Conservation (phyloP, 768 basidiomycete species). For the Leccinum variicolor region DNA sequence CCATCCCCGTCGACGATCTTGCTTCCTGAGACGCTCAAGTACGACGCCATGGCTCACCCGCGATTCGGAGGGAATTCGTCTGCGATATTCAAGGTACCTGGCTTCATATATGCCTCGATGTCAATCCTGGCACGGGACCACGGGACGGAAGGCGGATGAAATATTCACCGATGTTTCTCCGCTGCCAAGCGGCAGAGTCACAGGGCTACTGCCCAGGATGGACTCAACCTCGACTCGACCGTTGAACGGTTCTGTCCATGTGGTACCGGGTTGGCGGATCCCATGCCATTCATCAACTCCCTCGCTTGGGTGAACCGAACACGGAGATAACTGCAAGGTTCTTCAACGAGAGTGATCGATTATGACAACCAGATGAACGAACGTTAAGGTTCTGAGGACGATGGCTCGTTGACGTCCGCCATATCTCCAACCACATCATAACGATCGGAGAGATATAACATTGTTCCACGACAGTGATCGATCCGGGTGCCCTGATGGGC, state of each 20-base stretch:
- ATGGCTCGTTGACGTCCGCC: too few species aligned
- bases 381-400: too few species aligned
- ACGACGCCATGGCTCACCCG: slow-evolving; percentile 31
- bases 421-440: too few species aligned
- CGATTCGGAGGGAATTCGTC: not conserved
- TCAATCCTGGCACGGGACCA: not conserved
- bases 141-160: not conserved
- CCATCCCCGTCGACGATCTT: slow-evolving; percentile 57
- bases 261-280: not conserved
- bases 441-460: too few species aligned
- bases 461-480: too few species aligned
- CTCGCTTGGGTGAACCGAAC: too few species aligned
- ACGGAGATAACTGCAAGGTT: too few species aligned
- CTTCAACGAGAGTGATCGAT: too few species aligned
- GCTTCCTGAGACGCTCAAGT: slow-evolving; percentile 54
- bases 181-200: slow-evolving; percentile 1
- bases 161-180: slow-evolving; percentile 18
- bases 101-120: slow-evolving; percentile 1
- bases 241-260: not conserved
- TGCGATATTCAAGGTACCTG: not conserved
- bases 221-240: not conserved
- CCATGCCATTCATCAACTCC: not conserved
- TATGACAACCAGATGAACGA: too few species aligned
- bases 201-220: not conserved
- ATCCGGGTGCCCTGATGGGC: too few species aligned